Conservation (phyloP, 495 filamentous ascomycete species). For the Cercophora samala region DNA sequence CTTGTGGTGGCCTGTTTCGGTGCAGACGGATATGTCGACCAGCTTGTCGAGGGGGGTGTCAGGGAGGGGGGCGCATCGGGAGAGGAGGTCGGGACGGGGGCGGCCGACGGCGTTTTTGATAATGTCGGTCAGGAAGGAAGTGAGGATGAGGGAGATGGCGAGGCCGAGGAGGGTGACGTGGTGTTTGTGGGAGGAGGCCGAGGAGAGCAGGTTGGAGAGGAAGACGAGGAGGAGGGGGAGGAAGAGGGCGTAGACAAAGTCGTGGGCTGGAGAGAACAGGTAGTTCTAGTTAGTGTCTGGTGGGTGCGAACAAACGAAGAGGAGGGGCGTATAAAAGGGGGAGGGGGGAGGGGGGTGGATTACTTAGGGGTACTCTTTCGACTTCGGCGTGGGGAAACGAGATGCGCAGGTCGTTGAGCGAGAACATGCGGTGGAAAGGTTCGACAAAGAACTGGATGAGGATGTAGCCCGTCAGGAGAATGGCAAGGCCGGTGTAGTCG, state of each 20-base stretch:
- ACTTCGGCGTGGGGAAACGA: slow-evolving; percentile 80
- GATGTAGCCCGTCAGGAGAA: slow-evolving; percentile 64
- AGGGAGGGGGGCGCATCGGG: slow-evolving; percentile 71
- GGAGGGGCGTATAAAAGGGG: background rate
- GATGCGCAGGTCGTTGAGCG: slow-evolving; percentile 76
- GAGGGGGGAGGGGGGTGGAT: slow-evolving; percentile 31
- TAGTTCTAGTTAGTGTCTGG: too few relatives aligned
- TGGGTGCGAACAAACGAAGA: background rate
- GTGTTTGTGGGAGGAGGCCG: slow-evolving; percentile 67
- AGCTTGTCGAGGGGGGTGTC: slow-evolving; percentile 64
- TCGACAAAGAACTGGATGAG: slow-evolving; percentile 69
- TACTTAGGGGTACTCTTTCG: slow-evolving; percentile 80
- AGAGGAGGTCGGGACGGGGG: slow-evolving; percentile 84
- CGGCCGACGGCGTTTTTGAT: slow-evolving; percentile 90
- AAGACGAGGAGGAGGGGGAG: slow-evolving; percentile 61
- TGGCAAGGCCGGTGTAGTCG: slow-evolving; percentile 76
- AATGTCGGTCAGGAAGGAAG: slow-evolving; percentile 80
- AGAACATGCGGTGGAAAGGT: slow-evolving; percentile 87
- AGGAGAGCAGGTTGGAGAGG: slow-evolving; percentile 59
- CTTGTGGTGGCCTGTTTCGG: slow-evolving; percentile 67
- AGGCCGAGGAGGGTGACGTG: slow-evolving; percentile 85
- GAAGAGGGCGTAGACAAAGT: slow-evolving; percentile 71
- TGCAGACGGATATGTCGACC: slow-evolving; percentile 76
- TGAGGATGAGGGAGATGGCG: slow-evolving; percentile 69
- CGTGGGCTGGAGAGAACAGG: slow-evolving; percentile 52